Evolutionary conservation across 2,329 filamentous ascomycete species (phyloP), one percentile per base, ranked within the genome.

Genomic region (Pleomassaria siparia): DNA sequence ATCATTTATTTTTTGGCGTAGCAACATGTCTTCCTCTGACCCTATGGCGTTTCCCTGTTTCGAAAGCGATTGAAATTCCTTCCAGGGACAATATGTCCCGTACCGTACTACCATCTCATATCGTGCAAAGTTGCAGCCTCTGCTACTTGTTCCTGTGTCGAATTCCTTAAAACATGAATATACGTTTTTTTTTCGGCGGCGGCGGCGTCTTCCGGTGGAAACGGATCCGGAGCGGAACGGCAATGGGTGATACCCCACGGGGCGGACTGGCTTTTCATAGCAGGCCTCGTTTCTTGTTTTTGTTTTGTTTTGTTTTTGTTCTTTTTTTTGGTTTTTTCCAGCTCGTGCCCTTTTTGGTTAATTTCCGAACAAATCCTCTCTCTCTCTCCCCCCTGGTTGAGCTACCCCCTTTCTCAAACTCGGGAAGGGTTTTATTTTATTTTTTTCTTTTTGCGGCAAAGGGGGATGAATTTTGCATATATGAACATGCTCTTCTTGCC

Each of bases 211-310:
- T 43, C 29, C 10, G 16, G 4, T 8, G 11, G 20, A n/a, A 30
- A 9, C 24, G 43, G 36, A 41, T 41, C 22, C 33, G 26, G 16
- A 30, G 11, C 33, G 8, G 37, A 26, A 37, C 30, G 20, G n/a
- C n/a, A n/a, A n/a, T n/a, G 30, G 42, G 44, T 46, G 44, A 46
- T 46, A 46, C 44, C 44, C 44, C 25, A 33, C 44, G 44, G 40
- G 44, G 44, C 29, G 44, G 36, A 46, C 44, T 46, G 44, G 44
- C 44, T 46, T 11, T 25, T 40, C 20, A 20, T 26, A n/a, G 22
- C 44, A 41, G 37, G 44, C 37, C 44, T 46, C 44, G 43, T 32
- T 43, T 21, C 13, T 22, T 33, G 20, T 32, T 32, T 24, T 22
- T 43, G 26, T n/a, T 43, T 43, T 40, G 8, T n/a, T 40, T 18